Base-by-base conservation (phyloP, 495 filamentous ascomycete genomes). In the Neurospora tetrasperma region DNA sequence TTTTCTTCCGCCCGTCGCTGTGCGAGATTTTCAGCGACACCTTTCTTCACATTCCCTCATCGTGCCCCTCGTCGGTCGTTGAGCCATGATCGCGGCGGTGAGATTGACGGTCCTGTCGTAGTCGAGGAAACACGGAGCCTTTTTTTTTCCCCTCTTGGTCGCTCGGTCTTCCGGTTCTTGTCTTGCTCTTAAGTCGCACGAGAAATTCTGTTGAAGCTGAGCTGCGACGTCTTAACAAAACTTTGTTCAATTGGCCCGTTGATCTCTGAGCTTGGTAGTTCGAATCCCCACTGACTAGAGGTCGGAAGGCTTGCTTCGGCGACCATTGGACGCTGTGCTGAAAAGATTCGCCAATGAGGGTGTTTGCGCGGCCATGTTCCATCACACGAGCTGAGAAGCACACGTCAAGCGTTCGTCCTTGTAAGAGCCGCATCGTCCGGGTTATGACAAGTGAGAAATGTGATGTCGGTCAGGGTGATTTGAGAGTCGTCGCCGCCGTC, bases 281-380 rank as follows among this genome's bases (percentile, higher is more conserved):
- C 11, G 72, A 69, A 74, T 73, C 71, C 68, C 76, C 77, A 78
- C 74, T 20, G 59, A 71, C 59, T 46, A 72, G 68, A 62, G 70
- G 71, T 69, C 75, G 76, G 75, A 73, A 73, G 79, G 72, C 79
- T 78, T 73, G 40, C 77, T 78, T 35, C 27, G 70, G 79, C 71
- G 79, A 46, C 80, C 80, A 80, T 78, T 79, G 79, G 78, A 72
- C 74, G 75, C 72, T 68, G 68, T 73, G 38, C 68, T 59, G 72
- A 75, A 68, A 66, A n/a, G 44, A 70, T 73, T 76, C 78, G 73
- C 79, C 80, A 81, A 82, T 81, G 74, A 73, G 74, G 74, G 71
- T 70, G 70, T 72, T 48, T 43, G 71, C 43, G 27, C 46, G 76
- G 42, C 43, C 40, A 44, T 74, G 68, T 70, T 71, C 71, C 76